A percentile compares a stretch with the other conserved stretches of the same genome.
Evolutionary conservation across 1,284 basidiomycete genomes (phyloP).

Genomic region (Coniferiporia weirii): DNA sequence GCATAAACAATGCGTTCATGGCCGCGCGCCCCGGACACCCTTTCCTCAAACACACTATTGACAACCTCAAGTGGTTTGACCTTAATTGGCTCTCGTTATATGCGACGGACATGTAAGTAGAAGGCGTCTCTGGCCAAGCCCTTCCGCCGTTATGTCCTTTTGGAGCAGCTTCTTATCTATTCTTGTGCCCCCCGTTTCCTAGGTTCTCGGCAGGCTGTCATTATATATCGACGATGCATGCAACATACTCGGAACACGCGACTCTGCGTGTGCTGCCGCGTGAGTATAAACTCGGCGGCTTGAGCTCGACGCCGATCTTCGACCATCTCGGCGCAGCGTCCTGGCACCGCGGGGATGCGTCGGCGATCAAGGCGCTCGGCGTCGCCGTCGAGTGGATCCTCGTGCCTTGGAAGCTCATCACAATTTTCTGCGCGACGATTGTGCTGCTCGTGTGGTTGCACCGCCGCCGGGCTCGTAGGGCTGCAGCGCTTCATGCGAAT

Average conservation of each 20-base stretch:
- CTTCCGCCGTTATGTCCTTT: too few relatives aligned
- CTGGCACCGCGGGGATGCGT: conserved; percentile 9
- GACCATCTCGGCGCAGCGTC: conserved; percentile 7
- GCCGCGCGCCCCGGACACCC: conserved; percentile 1
- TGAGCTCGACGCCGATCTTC: neutral
- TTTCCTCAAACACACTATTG: conserved; percentile 9
- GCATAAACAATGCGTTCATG: conserved; percentile 12
- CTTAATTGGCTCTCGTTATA: conserved; percentile 9
- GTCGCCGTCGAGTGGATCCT: conserved; percentile 2
- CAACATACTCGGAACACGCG: neutral
- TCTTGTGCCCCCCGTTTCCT: too few relatives aligned
- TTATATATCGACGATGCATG: conserved; percentile 11
- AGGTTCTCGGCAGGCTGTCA: conserved; percentile 11
- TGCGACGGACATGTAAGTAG: conserved; percentile 3
- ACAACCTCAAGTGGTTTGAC: conserved; percentile 2
- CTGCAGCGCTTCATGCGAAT: neutral
- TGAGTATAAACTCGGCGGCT: conserved; percentile 4
- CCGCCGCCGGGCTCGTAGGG: neutral
- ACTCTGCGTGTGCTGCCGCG: conserved; percentile 3
- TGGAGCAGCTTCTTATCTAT: too few relatives aligned
- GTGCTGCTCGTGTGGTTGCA: neutral
- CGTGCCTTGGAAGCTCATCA: conserved; percentile 7
- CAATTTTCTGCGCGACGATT: neutral
- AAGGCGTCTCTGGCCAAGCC: too few relatives aligned
- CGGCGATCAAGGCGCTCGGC: neutral